phyloP scores from a whole-genome alignment of 176 grass and related monocot species.

The Avena atlantica region DNA sequence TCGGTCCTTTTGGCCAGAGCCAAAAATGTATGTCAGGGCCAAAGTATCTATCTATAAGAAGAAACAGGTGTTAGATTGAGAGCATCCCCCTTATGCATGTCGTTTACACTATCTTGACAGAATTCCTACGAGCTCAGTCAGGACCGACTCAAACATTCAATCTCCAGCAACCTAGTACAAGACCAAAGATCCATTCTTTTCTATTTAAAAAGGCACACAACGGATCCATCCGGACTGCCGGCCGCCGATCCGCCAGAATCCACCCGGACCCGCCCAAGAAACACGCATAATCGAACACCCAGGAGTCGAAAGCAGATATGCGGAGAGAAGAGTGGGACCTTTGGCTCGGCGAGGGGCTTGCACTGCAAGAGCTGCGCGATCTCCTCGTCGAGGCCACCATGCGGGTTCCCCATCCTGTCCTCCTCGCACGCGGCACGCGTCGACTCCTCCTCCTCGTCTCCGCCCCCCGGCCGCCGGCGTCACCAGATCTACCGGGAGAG shows the following conservation, averaged over 20 bases:
- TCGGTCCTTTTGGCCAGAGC: neutral
- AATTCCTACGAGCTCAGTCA: neutral
- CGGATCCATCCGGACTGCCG: conserved; percentile 8
- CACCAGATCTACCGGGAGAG: conserved; percentile 29
- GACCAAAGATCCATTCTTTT: conserved; percentile 6
- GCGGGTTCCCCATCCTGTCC: conserved; percentile 40
- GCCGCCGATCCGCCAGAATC: neutral
- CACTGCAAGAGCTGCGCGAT: conserved; percentile 74
- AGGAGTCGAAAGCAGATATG: neutral
- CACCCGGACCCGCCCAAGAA: neutral
- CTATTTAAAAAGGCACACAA: neutral
- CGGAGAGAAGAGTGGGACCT: conserved; percentile 36
- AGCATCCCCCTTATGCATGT: neutral
- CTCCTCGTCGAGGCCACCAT: conserved; percentile 66
- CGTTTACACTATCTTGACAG: neutral
- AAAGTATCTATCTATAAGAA: neutral
- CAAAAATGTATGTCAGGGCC: neutral
- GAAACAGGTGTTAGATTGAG: neutral
- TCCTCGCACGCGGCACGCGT: neutral
- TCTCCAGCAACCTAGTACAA: neutral
- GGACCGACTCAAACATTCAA: neutral
- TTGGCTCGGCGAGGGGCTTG: conserved; percentile 67
- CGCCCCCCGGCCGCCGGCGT: conserved; percentile 15
- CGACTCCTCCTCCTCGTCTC: neutral
- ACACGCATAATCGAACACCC: neutral